These are phyloP conservation scores for Paramecium tetraurelia DNA, from an alignment of 73 alveolate genomes.

Conservation along the genomic window DNA sequence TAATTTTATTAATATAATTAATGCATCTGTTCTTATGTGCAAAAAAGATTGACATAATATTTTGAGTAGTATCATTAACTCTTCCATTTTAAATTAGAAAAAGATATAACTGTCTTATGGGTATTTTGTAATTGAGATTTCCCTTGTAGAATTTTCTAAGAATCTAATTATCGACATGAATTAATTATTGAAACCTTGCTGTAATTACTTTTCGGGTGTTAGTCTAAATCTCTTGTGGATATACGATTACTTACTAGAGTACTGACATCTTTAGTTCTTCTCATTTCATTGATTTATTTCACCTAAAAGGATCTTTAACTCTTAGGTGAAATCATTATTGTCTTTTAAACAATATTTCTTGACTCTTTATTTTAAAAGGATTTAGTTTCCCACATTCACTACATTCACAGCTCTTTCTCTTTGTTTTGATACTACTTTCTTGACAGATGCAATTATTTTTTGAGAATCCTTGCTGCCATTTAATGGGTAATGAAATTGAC, in stretches of 20 bases:
- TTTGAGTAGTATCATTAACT: background rate
- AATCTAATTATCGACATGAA: background rate
- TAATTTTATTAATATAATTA: background rate
- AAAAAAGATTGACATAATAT: background rate
- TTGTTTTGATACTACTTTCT: background rate
- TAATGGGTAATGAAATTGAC: background rate
- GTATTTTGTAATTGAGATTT: background rate
- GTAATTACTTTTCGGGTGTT: background rate
- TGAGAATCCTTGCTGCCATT: background rate
- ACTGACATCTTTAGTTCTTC: background rate
- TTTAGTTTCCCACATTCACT: background rate
- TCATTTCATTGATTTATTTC: background rate
- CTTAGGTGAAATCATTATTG: background rate
- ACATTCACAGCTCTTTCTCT: constrained; percentile 8
- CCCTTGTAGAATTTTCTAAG: background rate
- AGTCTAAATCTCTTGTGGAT: background rate
- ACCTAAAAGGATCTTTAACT: background rate
- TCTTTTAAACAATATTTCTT: background rate
- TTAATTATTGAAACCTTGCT: background rate
- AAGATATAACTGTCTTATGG: background rate
- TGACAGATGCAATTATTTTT: background rate
- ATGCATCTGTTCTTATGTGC: background rate
- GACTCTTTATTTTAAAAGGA: background rate
- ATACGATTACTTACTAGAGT: background rate
- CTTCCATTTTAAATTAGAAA: background rate